phyloP scores from a whole-genome alignment of 1,284 basidiomycete genomes.

The Laetiporus sulphureus region DNA sequence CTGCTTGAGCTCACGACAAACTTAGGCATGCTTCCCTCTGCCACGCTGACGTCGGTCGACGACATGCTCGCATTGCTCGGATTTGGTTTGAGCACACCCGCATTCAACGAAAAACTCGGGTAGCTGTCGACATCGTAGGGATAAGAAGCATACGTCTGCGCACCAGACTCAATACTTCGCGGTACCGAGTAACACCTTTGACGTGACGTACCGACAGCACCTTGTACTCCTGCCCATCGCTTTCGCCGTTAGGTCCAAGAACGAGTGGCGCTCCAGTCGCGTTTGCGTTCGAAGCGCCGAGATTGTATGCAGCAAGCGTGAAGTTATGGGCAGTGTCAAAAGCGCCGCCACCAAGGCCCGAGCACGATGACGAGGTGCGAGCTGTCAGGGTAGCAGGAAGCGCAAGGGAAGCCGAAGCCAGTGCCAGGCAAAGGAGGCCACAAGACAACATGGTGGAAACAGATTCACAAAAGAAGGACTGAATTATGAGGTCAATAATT shows the following conservation, averaged over 20 bases:
- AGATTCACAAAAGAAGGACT: too few relatives aligned
- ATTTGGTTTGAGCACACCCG: conserved; percentile 6
- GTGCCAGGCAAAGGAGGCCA: conserved; percentile 1
- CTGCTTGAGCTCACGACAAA: conserved; percentile 4
- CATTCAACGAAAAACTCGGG: conserved; percentile 5
- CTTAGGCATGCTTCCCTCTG: neutral
- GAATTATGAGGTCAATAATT: too few relatives aligned
- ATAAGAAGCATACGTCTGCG: conserved; percentile 13
- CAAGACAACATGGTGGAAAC: conserved; percentile 4
- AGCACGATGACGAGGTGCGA: conserved; percentile 7
- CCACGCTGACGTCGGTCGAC: conserved; percentile 2
- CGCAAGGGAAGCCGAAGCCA: neutral
- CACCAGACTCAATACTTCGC: neutral
- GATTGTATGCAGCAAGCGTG: conserved; percentile 12
- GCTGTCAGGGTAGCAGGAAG: neutral
- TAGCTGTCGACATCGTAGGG: conserved; percentile 9
- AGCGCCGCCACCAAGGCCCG: conserved; percentile 9
- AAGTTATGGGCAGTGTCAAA: conserved; percentile 12
- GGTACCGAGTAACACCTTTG: neutral
- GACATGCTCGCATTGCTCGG: neutral
- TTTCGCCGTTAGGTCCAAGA: conserved; percentile 1
- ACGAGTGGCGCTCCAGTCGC: conserved; percentile 11
- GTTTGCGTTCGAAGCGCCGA: conserved; percentile 6
- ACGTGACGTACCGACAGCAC: conserved; percentile 6
- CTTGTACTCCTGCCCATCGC: neutral